Base-by-base conservation (phyloP, 2,329 filamentous ascomycete species). In the Claviceps cyperi region DNA sequence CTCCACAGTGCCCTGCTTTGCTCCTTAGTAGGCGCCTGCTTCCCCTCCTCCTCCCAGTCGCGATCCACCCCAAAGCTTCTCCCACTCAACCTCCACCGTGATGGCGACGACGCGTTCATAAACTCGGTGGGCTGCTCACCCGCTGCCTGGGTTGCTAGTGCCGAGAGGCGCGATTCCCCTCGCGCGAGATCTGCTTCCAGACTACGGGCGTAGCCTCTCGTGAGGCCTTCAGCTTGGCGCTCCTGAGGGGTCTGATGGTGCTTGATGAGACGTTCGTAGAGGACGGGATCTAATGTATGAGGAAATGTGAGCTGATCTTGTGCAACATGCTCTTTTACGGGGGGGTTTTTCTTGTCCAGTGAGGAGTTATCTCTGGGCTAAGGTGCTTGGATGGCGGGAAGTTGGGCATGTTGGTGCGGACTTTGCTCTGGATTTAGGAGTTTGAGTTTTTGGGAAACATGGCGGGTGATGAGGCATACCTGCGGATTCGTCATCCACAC, bases 251-350 rank as follows among this genome's bases (percentile, higher is more conserved):
- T 82, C 56, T 90, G 86, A 63, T 89, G 90, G 48, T 79, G 80
- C 48, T 86, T 80, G 53, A 95, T 77, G 22, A 94, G 74, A 49
- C 79, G 77, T 64, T 94, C 86, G 70, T 94, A 94, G 35, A 94
- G 76, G 8, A 91, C 69, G 1, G 88, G 87, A 66, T 92, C 86
- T 76, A 51, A 51, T 43, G 37, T 21, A 21, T 22, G 22, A 22
- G 17, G 9, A 14, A 24, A 6, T 19, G 39, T 11, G 14, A 21
- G 7, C 28, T 32, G 28, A 32, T 32, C 28, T 32, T 32, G 28
- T 32, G 28, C 28, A 32, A 32, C 3, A 32, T 32, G 28, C 28
- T 32, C 28, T 32, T 32, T 32, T 32, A 32, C 28, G 11, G 4
- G 4, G 9, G 28, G 28, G 4, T 0, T 32, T 32, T 3, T 32